A percentile compares a stretch with the other conserved stretches of the same genome.
phyloP scores from a whole-genome alignment of 768 basidiomycete genomes.

The Hysterangium stoloniferum region DNA sequence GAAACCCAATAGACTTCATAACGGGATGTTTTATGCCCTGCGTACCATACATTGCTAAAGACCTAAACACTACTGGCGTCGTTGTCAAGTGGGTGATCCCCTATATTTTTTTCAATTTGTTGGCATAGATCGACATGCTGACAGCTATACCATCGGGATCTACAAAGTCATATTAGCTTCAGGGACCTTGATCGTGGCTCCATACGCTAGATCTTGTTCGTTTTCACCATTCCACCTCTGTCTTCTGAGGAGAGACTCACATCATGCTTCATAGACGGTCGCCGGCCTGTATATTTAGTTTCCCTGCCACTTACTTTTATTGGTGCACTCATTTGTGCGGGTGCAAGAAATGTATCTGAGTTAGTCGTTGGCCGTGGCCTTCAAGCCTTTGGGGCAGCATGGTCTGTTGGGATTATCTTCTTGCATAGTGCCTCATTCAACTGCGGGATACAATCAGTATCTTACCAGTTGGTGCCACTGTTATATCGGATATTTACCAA shows the following conservation, averaged over 20 bases:
- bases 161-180: conserved; percentile 39
- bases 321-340: conserved; percentile 53
- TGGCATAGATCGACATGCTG: not conserved
- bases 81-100: conserved; percentile 43
- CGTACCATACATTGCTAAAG: conserved; percentile 63
- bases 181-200: conserved; percentile 44
- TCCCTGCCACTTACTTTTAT: conserved; percentile 51
- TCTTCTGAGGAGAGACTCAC: too few relatives aligned
- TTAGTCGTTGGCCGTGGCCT: conserved; percentile 57
- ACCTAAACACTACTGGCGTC: conserved; percentile 48
- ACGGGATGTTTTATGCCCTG: conserved; percentile 59
- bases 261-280: conserved; percentile 49
- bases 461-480: conserved; percentile 39
- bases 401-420: conserved; percentile 22
- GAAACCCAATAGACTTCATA: not conserved
- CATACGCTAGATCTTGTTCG: conserved; percentile 27
- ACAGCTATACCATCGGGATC: conserved; percentile 43
- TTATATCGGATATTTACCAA: conserved; percentile 25
- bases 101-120: not conserved
- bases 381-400: conserved; percentile 58
- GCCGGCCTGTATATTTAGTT: conserved; percentile 49
- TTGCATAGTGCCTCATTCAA: too few relatives aligned
- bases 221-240: not conserved
- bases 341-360: conserved; percentile 33
- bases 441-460: not conserved